phyloP scores from a whole-genome alignment of 441 rosid species.

The Bocquillonia castaneifolia region DNA sequence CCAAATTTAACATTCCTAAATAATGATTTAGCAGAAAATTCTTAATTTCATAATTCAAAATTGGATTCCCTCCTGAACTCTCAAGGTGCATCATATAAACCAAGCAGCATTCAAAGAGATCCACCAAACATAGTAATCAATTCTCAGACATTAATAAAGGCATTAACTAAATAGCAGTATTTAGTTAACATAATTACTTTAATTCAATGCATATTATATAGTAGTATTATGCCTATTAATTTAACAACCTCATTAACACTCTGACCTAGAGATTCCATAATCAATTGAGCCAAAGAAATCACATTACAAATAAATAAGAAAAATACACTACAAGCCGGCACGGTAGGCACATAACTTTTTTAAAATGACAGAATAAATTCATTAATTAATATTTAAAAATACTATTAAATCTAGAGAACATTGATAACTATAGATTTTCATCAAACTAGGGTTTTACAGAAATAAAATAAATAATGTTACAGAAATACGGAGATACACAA shows the following conservation, averaged over 20 bases:
- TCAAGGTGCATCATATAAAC: background rate
- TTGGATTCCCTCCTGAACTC: no score
- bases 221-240: background rate
- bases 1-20: no score
- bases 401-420: background rate
- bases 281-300: background rate
- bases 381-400: background rate
- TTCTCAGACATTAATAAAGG: background rate
- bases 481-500: background rate
- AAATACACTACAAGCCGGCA: background rate
- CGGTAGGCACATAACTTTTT: background rate
- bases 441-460: constrained; percentile 17
- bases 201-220: background rate
- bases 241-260: background rate
- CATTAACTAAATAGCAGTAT: background rate
- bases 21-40: no score
- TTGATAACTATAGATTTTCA: background rate
- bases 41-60: no score
- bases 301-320: background rate
- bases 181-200: background rate
- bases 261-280: background rate
- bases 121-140: background rate
- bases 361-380: background rate
- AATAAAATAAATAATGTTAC: background rate
- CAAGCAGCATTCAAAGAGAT: constrained; percentile 1